Conservation (phyloP, 1,139 yeast species). For the Saccharomycopsis hybrid region DNA sequence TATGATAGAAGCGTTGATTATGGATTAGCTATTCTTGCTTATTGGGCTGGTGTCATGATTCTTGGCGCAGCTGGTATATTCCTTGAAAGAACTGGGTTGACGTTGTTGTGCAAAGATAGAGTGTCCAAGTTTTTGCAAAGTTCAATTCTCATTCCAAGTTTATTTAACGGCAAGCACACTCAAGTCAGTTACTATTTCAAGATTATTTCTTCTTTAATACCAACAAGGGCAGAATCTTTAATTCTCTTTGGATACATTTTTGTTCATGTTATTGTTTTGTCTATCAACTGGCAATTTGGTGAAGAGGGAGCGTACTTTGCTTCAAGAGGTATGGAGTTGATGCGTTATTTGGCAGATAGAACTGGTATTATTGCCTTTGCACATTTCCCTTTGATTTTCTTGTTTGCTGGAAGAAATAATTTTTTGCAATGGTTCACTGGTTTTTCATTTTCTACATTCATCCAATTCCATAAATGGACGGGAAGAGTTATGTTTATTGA, state of each 20-base stretch:
- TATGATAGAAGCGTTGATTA: slow-evolving; percentile 34
- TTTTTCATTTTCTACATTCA: slow-evolving; percentile 56
- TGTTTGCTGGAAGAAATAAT: slow-evolving; percentile 66
- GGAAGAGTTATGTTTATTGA: slow-evolving; percentile 41
- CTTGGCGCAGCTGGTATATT: slow-evolving; percentile 36
- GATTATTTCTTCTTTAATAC: slow-evolving; percentile 32
- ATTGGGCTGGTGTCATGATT: slow-evolving; percentile 37
- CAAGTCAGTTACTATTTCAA: slow-evolving; percentile 11
- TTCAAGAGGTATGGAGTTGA: slow-evolving; percentile 37
- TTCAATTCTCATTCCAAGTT: slow-evolving; percentile 14
- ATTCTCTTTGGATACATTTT: slow-evolving; percentile 42
- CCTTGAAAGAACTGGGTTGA: slow-evolving; percentile 24
- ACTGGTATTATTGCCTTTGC: slow-evolving; percentile 46
- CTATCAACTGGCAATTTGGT: slow-evolving; percentile 30
- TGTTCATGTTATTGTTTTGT: slow-evolving; percentile 37
- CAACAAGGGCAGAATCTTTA: slow-evolving; percentile 58
- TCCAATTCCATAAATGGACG: slow-evolving; percentile 61
- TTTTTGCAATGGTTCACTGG: slow-evolving; percentile 58
- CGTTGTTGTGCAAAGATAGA: slow-evolving; percentile 4
- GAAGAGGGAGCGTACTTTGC: slow-evolving; percentile 35
- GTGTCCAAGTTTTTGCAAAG: slow-evolving; percentile 11
- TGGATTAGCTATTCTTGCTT: slow-evolving; percentile 38
- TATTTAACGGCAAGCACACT: slow-evolving; percentile 8
- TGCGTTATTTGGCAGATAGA: slow-evolving; percentile 55
- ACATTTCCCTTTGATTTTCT: slow-evolving; percentile 44